These are phyloP conservation scores for Melaleuca quinquenervia DNA, from an alignment of 345 rosid species.

Conservation along the genomic window DNA sequence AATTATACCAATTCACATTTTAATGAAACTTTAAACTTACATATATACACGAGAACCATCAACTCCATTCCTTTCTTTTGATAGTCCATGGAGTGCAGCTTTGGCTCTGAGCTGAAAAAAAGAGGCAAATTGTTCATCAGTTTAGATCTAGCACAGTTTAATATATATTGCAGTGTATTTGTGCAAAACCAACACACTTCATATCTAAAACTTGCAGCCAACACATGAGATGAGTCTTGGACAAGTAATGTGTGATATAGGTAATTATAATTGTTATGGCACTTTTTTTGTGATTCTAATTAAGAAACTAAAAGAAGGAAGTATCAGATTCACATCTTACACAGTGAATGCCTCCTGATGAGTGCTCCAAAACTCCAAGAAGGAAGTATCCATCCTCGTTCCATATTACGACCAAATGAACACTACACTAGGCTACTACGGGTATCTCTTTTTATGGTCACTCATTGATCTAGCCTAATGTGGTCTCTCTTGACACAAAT, in stretches of 20 bases:
- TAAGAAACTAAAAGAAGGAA: not conserved
- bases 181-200: not conserved
- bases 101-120: conserved; percentile 60
- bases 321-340: not conserved
- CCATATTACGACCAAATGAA: not conserved
- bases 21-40: conserved; percentile 26
- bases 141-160: not conserved
- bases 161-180: not conserved
- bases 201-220: not conserved
- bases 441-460: not conserved
- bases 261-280: not conserved
- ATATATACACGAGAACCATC: conserved; percentile 72
- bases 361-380: not conserved
- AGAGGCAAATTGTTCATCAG: not conserved
- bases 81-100: conserved; percentile 46
- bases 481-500: not conserved
- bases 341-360: not conserved
- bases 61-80: conserved; percentile 65
- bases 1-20: not conserved
- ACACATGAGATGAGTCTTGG: not conserved
- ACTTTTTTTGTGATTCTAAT: not conserved
- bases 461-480: not conserved
- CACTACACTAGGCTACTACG: not conserved
- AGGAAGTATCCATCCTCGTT: not conserved
- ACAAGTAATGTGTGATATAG: not conserved